Base-by-base conservation (phyloP, 805 yeast species). In the Ogataea nakhonphanomensis region DNA sequence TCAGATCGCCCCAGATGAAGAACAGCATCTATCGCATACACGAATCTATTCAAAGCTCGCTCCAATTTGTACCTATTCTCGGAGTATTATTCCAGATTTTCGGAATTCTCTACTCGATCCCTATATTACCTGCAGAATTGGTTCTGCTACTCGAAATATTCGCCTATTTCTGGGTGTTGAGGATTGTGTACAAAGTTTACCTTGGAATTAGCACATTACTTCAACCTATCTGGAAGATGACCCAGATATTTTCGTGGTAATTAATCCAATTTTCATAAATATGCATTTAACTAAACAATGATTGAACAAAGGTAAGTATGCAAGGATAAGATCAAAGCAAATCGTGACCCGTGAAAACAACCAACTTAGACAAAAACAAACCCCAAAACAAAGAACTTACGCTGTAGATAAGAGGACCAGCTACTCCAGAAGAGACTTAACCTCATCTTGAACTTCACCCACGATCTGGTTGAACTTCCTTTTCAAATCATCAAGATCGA, bases 381-480 rank as follows among this genome's bases (percentile, higher is more conserved):
- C 32, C 35, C 43, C 15, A 29, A 37, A 28, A 31, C 39, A 43
- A 37, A 30, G 34, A 39, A 32, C 37, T 26, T 21, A 14, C 10
- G 25, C 37, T 12, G 7, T 27, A 6, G 17, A 10, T n/a, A 17
- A 13, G 21, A 9, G 15, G 15, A 25, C 34, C 13, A 23, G 15
- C 35, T 39, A 45, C 34, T 45, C 32, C 30, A 43, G 30, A 22
- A 49, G 23, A 22, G 41, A 37, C 21, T 43, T 31, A 33, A 51
- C 49, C 23, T 43, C 55, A 12, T 45, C 46, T 30, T 43, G 32
- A 22, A 55, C 49, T 27, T 55, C 53, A 21, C 48, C 43, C 38
- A 57, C 27, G 23, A 56, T 36, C 21, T 41, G 35, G 30, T 46
- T 42, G 25, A 56, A 32, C 43, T 53, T 56, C 35, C 46, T 49